phyloP scores from a whole-genome alignment of 1,284 basidiomycete genomes.

The Ganoderma sinense region DNA sequence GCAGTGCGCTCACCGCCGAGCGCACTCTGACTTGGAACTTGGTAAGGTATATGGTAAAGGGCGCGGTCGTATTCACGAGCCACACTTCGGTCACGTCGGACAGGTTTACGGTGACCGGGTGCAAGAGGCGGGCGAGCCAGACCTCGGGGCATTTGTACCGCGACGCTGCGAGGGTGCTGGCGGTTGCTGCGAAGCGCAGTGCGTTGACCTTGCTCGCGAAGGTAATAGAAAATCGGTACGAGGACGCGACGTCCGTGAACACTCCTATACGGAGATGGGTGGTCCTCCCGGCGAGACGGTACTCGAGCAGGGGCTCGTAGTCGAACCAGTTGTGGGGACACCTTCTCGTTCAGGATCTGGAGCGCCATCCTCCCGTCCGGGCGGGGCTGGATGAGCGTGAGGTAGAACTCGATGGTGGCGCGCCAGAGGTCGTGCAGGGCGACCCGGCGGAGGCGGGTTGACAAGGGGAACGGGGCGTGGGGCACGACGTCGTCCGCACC shows the following conservation, averaged over 20 bases:
- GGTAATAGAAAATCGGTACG: not conserved
- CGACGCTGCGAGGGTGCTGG: slow-evolving; percentile 6
- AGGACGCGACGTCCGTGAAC: not conserved
- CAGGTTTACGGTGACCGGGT: not conserved
- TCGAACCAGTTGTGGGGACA: not conserved
- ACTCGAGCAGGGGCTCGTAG: slow-evolving; percentile 7
- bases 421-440: not conserved
- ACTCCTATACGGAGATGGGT: slow-evolving; percentile 4
- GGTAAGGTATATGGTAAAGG: not conserved
- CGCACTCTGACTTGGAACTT: not conserved
- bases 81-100: slow-evolving; percentile 11
- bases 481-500: not conserved
- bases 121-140: slow-evolving; percentile 9
- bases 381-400: not conserved
- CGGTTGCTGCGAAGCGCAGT: slow-evolving; percentile 10
- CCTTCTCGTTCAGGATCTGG: slow-evolving; percentile 7
- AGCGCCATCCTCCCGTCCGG: not conserved
- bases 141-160: not conserved
- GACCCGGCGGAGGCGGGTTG: slow-evolving; percentile 3
- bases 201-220: slow-evolving; percentile 1
- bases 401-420: slow-evolving; percentile 4
- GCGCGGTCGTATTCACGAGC: slow-evolving; percentile 4
- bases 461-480: not conserved
- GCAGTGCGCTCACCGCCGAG: not conserved
- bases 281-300: not conserved